Base-by-base conservation (phyloP, 2,329 filamentous ascomycete species). In the Trichoderma koningiopsis region DNA sequence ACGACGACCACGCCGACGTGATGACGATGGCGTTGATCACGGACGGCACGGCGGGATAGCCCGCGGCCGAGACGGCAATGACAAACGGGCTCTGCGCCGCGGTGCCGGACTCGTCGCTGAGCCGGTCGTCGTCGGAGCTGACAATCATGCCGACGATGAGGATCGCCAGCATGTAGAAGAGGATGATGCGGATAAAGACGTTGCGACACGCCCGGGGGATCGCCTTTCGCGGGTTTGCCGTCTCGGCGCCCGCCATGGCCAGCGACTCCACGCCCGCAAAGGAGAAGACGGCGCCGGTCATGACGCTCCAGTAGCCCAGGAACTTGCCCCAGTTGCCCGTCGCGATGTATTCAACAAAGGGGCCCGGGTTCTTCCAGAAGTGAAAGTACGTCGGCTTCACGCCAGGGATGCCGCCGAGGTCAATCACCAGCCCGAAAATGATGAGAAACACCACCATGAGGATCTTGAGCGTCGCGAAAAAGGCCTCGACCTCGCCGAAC, bases 21-120 rank as follows among this genome's bases (percentile, higher is more conserved):
- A 94, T 84, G 73, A 94, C 89, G 31, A 94, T 84, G 43, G 91
- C 91, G 77, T 95, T 95, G 79, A 94, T 89, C 67, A 94, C 86
- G 6, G 88, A 88, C 0, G 91, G 89, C 5, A 94, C 85, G 7
- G 85, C 89, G 5, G 82, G 83, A 69, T 94, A 89, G 0, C 89
- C 88, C 2, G 91, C 91, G 35, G 87, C 85, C 13, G 86, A 83
- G 47, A 90, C 88, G 22, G 91, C 92, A 71, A 94, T 92, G 70
- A 94, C 91, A 74, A 90, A 92, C 13, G 89, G 90, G 76, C 78
- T 81, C 75, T 86, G 82, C 1, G 84, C 83, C 3, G 85, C 83
- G 27, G 77, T 81, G 40, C 82, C 84, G 37, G 79, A 81, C n/a
- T 77, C 76, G 59, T 81, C 75, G 73, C 83, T 77, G 43, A 90